Evolutionary conservation across 257 asterid genomes (phyloP).

Genomic region (Scutellaria barbata): DNA sequence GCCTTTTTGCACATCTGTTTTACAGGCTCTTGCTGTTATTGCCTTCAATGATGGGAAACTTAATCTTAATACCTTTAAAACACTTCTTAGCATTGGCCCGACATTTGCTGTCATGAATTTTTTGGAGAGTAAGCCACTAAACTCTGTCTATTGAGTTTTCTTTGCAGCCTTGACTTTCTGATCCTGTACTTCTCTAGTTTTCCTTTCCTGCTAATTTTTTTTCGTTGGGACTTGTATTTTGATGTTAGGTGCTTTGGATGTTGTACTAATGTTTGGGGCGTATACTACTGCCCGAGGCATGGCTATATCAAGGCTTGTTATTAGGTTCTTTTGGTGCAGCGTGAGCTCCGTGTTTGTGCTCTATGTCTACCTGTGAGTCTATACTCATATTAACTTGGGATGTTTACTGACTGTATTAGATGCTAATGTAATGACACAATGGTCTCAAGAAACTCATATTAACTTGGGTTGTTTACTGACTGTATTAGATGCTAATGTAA

Average conservation of each 20-base stretch:
- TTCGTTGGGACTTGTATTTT: slow-evolving; percentile 34
- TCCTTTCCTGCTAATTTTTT: slow-evolving; percentile 31
- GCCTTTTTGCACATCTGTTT: slow-evolving; percentile 23
- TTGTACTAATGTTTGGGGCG: slow-evolving; percentile 92
- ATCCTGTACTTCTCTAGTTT: slow-evolving; percentile 9
- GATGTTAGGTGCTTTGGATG: slow-evolving; percentile 78
- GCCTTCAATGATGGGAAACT: slow-evolving; percentile 76
- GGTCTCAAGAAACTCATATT: slow-evolving; percentile 64
- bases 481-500: slow-evolving; percentile 39
- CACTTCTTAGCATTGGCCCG: slow-evolving; percentile 85
- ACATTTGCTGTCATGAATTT: slow-evolving; percentile 90
- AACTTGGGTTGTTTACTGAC: slow-evolving; percentile 15
- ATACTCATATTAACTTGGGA: slow-evolving; percentile 14
- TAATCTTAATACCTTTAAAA: slow-evolving; percentile 70
- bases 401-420: slow-evolving; percentile 28
- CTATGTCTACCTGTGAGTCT: slow-evolving; percentile 82
- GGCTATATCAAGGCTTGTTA: slow-evolving; percentile 95
- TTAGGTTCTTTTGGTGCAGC: slow-evolving; percentile 90
- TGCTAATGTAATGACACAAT: slow-evolving; percentile 31
- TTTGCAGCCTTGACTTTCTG: slow-evolving; percentile 25
- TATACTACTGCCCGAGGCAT: slow-evolving; percentile 90
- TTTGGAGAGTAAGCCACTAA: slow-evolving; percentile 71
- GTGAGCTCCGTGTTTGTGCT: slow-evolving; percentile 70
- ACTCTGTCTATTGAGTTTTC: slow-evolving; percentile 29
- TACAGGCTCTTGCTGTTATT: slow-evolving; percentile 80